Evolutionary conservation across 169 alveolate genomes (phyloP).

Genomic region (Cryptosporidium meleagridis): DNA sequence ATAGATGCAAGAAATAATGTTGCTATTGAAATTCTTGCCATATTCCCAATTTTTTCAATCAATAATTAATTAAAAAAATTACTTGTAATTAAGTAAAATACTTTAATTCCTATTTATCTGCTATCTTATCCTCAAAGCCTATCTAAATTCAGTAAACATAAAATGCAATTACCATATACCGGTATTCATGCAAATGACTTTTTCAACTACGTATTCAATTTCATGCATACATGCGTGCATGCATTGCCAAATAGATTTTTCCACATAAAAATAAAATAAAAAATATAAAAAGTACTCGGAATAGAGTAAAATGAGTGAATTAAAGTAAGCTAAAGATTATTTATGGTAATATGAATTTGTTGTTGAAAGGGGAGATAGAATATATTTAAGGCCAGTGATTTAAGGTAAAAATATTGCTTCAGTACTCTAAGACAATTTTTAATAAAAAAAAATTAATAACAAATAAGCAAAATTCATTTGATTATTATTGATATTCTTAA

Average conservation of each 20-base stretch:
- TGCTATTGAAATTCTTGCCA: conserved; percentile 39
- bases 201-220: neutral
- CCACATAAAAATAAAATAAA: neutral
- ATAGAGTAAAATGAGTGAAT: neutral
- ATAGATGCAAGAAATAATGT: conserved; percentile 19
- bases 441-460: too few relatives aligned
- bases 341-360: neutral
- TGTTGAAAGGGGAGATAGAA: neutral
- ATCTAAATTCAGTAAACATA: neutral
- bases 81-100: neutral
- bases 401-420: too few relatives aligned
- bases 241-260: neutral
- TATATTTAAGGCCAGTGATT: neutral
- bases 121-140: neutral
- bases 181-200: neutral
- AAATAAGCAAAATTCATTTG: neutral
- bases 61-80: neutral
- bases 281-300: neutral
- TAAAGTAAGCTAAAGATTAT: neutral
- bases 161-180: neutral
- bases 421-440: too few relatives aligned
- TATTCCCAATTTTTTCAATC: neutral
- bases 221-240: neutral
- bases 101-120: neutral
- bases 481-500: too few relatives aligned